phyloP scores from a whole-genome alignment of 2,329 filamentous ascomycete genomes.

The Monilinia polystroma region DNA sequence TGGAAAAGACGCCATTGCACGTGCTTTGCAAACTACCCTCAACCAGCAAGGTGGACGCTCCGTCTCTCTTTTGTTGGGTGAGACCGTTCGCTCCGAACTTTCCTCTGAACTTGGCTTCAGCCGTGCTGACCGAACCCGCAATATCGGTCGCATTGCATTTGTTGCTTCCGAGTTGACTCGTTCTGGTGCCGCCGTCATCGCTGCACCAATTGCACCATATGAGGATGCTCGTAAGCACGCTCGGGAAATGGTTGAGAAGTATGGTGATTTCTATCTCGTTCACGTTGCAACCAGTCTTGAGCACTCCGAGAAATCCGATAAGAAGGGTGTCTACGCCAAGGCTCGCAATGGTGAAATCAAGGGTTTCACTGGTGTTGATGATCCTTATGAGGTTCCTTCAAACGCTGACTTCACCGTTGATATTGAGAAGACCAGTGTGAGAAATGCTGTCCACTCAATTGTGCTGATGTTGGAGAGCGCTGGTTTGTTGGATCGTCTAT shows the following conservation, averaged over 20 bases:
- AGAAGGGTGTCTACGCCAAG: constrained; percentile 81
- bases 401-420: constrained; percentile 86
- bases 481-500: constrained; percentile 73
- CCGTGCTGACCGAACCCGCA: constrained; percentile 86
- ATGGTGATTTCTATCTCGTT: constrained; percentile 89
- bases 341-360: constrained; percentile 89
- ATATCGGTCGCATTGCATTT: constrained; percentile 95
- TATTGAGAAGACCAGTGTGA: constrained; percentile 79
- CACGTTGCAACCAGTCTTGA: constrained; percentile 93
- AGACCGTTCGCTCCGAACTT: constrained; percentile 90
- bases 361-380: constrained; percentile 97
- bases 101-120: constrained; percentile 95
- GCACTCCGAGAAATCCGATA: constrained; percentile 92
- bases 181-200: constrained; percentile 90
- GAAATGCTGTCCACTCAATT: constrained; percentile 96
- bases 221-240: constrained; percentile 74
- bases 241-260: constrained; percentile 81
- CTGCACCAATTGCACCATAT: constrained; percentile 92
- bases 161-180: constrained; percentile 93
- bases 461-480: constrained; percentile 86
- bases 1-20: constrained; percentile 94
- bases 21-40: constrained; percentile 91
- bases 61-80: constrained; percentile 90
- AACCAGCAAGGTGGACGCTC: constrained; percentile 97
- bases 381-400: constrained; percentile 84